Percentiles rank a stretch among this genome's conserved stretches.
These are phyloP conservation scores for Neltuma alba DNA, from an alignment of 306 rosid genomes.

Conservation along the genomic window DNA sequence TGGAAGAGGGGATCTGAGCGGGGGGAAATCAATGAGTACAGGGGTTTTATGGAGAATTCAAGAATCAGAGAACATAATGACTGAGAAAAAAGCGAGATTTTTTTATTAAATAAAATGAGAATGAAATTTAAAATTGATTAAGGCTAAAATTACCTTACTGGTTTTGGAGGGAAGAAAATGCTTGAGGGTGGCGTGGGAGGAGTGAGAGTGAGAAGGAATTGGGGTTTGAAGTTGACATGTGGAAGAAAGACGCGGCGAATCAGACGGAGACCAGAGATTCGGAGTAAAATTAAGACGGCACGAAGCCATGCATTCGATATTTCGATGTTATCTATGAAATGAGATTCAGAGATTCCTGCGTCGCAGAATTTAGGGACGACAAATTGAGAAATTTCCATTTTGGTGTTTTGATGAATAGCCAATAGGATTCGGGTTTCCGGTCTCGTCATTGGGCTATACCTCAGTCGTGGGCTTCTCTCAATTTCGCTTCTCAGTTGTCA, in stretches of 20 bases:
- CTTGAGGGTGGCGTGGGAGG: neutral
- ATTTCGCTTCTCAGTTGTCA: neutral
- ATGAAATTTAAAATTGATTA: neutral
- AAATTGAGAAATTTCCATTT: neutral
- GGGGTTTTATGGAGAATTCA: neutral
- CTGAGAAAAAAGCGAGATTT: neutral
- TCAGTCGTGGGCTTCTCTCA: neutral
- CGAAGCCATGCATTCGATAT: constrained; percentile 12
- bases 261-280: neutral
- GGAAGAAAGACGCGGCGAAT: neutral
- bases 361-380: neutral
- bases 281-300: neutral
- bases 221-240: constrained; percentile 12
- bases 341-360: neutral
- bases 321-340: neutral
- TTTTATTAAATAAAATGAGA: neutral
- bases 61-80: constrained; percentile 14
- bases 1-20: constrained; percentile 51
- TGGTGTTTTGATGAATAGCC: no score
- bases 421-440: neutral
- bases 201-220: neutral
- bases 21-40: neutral
- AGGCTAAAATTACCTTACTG: neutral
- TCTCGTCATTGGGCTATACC: neutral
- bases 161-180: neutral